Evolutionary conservation across 176 grass and related monocot genomes (phyloP).

Genomic region (Thalia dealbata): DNA sequence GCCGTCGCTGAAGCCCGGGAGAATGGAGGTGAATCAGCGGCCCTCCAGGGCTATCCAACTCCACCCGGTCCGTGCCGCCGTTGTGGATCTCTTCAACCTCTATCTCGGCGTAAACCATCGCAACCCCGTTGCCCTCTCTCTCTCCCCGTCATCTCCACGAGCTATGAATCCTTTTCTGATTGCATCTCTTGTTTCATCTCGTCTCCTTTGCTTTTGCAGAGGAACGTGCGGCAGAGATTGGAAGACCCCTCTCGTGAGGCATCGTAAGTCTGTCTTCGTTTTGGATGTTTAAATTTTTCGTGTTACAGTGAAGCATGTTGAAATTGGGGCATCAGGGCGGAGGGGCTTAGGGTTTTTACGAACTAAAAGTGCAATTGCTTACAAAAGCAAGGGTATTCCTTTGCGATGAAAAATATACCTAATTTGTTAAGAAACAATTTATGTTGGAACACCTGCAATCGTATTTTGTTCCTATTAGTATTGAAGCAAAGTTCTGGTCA

Average conservation of each 20-base stretch:
- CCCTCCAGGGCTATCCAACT: constrained; percentile 49
- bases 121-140: not conserved
- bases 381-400: not conserved
- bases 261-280: constrained; percentile 31
- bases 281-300: not conserved
- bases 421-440: not conserved
- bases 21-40: constrained; percentile 22
- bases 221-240: constrained; percentile 53
- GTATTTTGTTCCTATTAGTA: not conserved
- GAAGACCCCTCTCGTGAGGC: constrained; percentile 62
- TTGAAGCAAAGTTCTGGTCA: not conserved
- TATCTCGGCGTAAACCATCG: constrained; percentile 63
- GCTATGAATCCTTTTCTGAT: not conserved
- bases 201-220: constrained; percentile 32
- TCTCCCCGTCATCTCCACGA: not conserved
- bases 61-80: constrained; percentile 52
- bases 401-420: not conserved
- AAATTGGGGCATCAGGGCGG: not conserved
- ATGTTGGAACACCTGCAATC: not conserved
- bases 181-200: not conserved
- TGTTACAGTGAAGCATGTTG: not conserved
- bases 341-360: not conserved
- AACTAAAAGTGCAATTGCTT: not conserved
- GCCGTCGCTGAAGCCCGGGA: not conserved
- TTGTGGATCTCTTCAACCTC: constrained; percentile 86